phyloP scores from a whole-genome alignment of 148 eudicot genomes.

The Rheum nobile region DNA sequence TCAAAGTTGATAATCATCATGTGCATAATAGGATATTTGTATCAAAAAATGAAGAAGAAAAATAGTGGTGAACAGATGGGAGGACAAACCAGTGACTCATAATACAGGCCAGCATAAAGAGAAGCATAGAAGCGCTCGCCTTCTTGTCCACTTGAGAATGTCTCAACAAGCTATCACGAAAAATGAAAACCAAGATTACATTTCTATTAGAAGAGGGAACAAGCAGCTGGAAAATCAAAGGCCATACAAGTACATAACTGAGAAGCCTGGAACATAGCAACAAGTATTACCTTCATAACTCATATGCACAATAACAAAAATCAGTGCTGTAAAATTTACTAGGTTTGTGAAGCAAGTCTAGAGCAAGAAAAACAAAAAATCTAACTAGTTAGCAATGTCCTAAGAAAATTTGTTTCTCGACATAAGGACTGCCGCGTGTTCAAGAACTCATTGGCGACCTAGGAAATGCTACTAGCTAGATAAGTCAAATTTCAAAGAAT shows the following conservation, averaged over 20 bases:
- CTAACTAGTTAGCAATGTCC: background rate
- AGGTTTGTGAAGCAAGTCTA: background rate
- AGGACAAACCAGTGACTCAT: conserved; percentile 65
- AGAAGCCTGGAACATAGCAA: background rate
- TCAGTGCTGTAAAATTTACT: background rate
- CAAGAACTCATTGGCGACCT: no score
- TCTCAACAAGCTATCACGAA: conserved; percentile 45
- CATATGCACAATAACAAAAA: background rate
- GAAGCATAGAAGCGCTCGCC: conserved; percentile 73
- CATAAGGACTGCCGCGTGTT: background rate
- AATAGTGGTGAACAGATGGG: background rate
- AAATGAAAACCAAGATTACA: background rate
- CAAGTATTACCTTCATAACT: background rate
- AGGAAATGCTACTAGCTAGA: background rate
- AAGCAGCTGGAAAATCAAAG: background rate
- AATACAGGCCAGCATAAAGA: conserved; percentile 85
- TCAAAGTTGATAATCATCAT: background rate
- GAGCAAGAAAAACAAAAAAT: background rate
- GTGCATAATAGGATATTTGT: background rate
- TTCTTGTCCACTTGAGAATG: conserved; percentile 43
- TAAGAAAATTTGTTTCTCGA: background rate
- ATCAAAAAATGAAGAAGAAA: background rate
- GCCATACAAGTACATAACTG: no score
- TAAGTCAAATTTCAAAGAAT: background rate
- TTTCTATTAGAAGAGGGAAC: background rate